phyloP scores from a whole-genome alignment of 1,284 basidiomycete species.

The Irpex rosettiformis region DNA sequence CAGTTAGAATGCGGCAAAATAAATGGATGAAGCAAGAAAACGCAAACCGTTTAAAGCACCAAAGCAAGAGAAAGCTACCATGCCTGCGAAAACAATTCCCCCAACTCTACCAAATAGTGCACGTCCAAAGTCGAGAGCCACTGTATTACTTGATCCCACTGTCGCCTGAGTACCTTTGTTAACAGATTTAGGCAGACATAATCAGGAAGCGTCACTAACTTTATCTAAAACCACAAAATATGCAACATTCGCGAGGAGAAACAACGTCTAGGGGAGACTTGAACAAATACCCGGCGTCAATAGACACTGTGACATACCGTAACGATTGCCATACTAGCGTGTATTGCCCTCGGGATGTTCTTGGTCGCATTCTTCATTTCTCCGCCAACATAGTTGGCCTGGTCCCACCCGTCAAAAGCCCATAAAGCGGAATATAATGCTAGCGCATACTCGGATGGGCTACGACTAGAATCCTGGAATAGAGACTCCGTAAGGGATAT shows the following conservation, averaged over 20 bases:
- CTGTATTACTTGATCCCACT: slow-evolving; percentile 84
- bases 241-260: slow-evolving; percentile 81
- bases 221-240: slow-evolving; percentile 95
- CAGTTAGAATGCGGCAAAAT: no score
- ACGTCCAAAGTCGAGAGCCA: slow-evolving; percentile 92
- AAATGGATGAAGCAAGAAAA: background rate
- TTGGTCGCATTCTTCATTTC: slow-evolving; percentile 85
- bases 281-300: background rate
- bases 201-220: slow-evolving; percentile 31
- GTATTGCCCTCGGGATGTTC: slow-evolving; percentile 88
- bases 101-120: slow-evolving; percentile 84
- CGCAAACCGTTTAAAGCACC: slow-evolving; percentile 80
- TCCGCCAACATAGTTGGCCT: slow-evolving; percentile 87
- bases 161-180: slow-evolving; percentile 47
- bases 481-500: slow-evolving; percentile 61
- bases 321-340: slow-evolving; percentile 81
- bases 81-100: slow-evolving; percentile 81
- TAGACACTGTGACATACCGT: slow-evolving; percentile 40
- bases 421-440: slow-evolving; percentile 95
- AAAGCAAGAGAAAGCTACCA: slow-evolving; percentile 94
- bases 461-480: slow-evolving; percentile 74
- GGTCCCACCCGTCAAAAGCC: slow-evolving; percentile 96
- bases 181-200: background rate
- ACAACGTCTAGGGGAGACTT: slow-evolving; percentile 49
- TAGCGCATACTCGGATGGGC: slow-evolving; percentile 85